These are phyloP conservation scores for Emiliania huxleyi DNA, from an alignment of 78 protist species.

Conservation along the genomic window DNA sequence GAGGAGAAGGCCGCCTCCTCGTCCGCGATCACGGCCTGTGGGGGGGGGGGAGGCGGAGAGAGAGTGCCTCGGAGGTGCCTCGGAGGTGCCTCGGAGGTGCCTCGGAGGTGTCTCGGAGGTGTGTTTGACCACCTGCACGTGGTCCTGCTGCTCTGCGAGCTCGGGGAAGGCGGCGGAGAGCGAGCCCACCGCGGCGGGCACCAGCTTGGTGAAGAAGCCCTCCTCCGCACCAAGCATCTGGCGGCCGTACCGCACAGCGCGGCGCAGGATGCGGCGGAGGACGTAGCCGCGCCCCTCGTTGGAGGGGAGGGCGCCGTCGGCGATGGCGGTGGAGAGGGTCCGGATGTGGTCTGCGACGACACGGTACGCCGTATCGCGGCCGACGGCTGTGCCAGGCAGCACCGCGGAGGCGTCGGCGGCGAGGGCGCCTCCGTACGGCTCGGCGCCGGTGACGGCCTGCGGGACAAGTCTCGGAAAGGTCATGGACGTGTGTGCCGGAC, in stretches of 20 bases:
- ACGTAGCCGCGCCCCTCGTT: constrained; percentile 85
- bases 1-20: constrained; percentile 84
- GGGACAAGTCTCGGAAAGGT: too few relatives aligned
- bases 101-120: too few relatives aligned
- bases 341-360: constrained; percentile 98
- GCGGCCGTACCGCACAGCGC: constrained; percentile 89
- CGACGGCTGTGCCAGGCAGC: too few relatives aligned
- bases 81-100: too few relatives aligned
- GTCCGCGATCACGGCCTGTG: constrained; percentile 57
- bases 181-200: constrained; percentile 65
- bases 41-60: too few relatives aligned
- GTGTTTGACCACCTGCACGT: background rate
- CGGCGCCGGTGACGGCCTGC: constrained; percentile 66
- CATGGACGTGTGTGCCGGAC: background rate
- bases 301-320: constrained; percentile 86
- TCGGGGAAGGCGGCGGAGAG: constrained; percentile 80
- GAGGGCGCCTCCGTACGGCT: constrained; percentile 28
- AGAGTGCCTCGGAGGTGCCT: too few relatives aligned
- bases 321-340: constrained; percentile 87
- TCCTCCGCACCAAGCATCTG: constrained; percentile 78
- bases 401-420: too few relatives aligned
- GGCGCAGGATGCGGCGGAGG: constrained; percentile 92
- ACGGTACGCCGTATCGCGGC: constrained; percentile 96
- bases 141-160: constrained; percentile 51
- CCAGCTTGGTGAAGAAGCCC: constrained; percentile 84